Conservation (phyloP, 331 rosid species). For the Dryas integrifolia region DNA sequence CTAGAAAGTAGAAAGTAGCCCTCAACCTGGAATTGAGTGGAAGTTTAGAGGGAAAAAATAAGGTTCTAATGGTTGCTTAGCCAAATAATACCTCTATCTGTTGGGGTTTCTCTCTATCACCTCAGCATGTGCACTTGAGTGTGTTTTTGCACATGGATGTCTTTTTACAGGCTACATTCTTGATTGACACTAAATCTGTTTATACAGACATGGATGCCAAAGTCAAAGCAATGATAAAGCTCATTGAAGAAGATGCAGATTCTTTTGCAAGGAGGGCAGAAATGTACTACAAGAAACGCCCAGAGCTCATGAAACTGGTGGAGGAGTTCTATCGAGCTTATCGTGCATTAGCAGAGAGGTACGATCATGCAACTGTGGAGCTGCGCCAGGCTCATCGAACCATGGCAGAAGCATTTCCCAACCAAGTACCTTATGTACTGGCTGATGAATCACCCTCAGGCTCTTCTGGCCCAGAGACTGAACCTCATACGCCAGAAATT, state of each 20-base stretch:
- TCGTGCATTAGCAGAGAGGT: conserved; percentile 99
- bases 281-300: conserved; percentile 98
- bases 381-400: conserved; percentile 90
- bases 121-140: neutral
- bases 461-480: conserved; percentile 53
- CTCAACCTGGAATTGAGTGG: neutral
- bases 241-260: conserved; percentile 97
- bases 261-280: conserved; percentile 99
- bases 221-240: conserved; percentile 95
- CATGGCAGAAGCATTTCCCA: conserved; percentile 88
- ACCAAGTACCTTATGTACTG: conserved; percentile 53
- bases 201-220: conserved; percentile 85
- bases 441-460: conserved; percentile 62
- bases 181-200: conserved; percentile 10
- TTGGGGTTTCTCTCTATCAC: neutral
- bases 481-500: conserved; percentile 57
- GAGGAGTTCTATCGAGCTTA: conserved; percentile 99
- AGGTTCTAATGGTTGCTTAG: neutral
- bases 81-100: neutral
- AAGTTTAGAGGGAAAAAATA: neutral
- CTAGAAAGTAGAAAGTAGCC: too few relatives aligned
- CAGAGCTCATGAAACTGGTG: conserved; percentile 90
- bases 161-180: neutral
- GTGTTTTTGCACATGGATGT: neutral
- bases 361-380: conserved; percentile 92